Evolutionary conservation across 257 asterid species (phyloP), one percentile per base, ranked within the genome.

Genomic region (Primulina eburnea): DNA sequence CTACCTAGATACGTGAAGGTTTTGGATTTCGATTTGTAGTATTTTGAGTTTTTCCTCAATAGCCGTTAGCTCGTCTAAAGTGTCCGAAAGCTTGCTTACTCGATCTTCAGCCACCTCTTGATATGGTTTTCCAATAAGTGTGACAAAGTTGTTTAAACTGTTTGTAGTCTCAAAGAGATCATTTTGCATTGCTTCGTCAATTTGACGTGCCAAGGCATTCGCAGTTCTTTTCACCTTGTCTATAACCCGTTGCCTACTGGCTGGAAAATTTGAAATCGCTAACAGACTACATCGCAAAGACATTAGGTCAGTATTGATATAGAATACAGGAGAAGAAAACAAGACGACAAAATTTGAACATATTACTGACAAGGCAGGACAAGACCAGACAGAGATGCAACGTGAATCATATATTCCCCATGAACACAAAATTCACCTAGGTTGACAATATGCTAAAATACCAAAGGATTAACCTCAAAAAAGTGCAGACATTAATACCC

Each of bases 141-240:
- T 67, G 28, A 84, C 95, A 67, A 83, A 84, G 76, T 77, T 82
- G 59, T 83, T 82, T 55, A 91, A 73, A 64, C 81, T 76, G 40
- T 68, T 71, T 4, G 83, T 78, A 6, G 92, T 73, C 76, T 91
- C 92, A 70, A 67, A 24, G 16, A 94, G 88, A 69, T 91, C 99
- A 80, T 87, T 85, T 76, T 87, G 82, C 97, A 89, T 89, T 68
- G 96, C 95, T 65, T 85, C 92, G 67, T 91, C 96, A 4, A 89
- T 77, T 81, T 91, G 85, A 60, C 93, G 93, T 52, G 92, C 96
- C 59, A 94, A 78, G n/a, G 88, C 89, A 71, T 91, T 92, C 0
- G 76, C 96, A 2, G 89, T 79, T 77, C 93, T 84, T 86, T 77
- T 89, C 83, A 91, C 88, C 82, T 89, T 94, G 43, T 87, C 83